Evolutionary conservation across 768 basidiomycete genomes (phyloP).

Genomic region (Russula dissimulans): DNA sequence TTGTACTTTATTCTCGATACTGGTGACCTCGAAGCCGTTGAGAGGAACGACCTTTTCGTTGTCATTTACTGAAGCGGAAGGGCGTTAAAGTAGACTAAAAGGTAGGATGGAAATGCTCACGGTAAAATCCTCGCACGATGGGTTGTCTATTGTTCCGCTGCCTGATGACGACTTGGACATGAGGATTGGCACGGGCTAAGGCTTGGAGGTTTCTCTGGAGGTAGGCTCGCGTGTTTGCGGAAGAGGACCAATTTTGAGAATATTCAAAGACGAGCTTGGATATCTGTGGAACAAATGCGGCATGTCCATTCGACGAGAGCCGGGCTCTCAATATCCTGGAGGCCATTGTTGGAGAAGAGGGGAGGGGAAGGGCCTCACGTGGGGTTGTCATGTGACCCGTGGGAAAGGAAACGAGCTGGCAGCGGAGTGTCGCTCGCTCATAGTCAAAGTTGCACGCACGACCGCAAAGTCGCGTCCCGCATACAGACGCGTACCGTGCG

Average conservation of each 20-base stretch:
- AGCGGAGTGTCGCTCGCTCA: too few species aligned
- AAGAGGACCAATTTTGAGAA: constrained; percentile 76
- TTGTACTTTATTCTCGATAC: constrained; percentile 68
- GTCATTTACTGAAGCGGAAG: constrained; percentile 54
- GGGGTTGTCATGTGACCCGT: constrained; percentile 17
- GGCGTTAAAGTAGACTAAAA: not conserved
- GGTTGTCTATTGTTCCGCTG: constrained; percentile 70
- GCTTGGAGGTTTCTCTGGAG: constrained; percentile 51
- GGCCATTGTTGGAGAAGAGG: constrained; percentile 23
- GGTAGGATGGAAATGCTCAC: constrained; percentile 34
- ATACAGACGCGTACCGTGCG: constrained; percentile 27
- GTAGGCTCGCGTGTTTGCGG: constrained; percentile 60
- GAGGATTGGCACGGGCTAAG: constrained; percentile 65
- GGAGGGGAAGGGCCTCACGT: too few species aligned
- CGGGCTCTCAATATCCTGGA: constrained; percentile 36
- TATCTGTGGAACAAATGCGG: constrained; percentile 64
- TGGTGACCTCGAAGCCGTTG: constrained; percentile 62
- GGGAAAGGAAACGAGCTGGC: not conserved
- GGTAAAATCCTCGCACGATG: constrained; percentile 74
- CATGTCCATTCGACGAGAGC: constrained; percentile 64
- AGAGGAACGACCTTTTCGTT: constrained; percentile 84
- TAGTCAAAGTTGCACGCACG: not conserved
- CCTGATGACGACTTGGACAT: constrained; percentile 77
- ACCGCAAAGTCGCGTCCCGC: constrained; percentile 18
- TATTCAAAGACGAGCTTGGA: constrained; percentile 85